Evolutionary conservation across 2,329 filamentous ascomycete genomes (phyloP), one percentile per base, ranked within the genome.

Genomic region (Neurospora sp.): DNA sequence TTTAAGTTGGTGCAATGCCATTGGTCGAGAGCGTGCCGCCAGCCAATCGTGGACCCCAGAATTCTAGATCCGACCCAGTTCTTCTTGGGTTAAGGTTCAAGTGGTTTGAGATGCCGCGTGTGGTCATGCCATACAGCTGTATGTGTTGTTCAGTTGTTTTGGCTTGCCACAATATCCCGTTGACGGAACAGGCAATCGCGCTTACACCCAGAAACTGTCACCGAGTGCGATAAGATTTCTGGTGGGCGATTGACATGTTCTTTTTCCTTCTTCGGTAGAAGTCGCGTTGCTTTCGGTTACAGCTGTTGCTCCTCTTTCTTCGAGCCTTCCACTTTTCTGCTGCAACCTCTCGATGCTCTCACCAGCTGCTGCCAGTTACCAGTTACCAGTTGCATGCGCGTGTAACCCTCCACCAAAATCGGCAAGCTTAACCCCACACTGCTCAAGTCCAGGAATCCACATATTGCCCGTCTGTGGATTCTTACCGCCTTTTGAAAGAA

Each of bases 401-500:
- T 62, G 52, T 36, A 62, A 57, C 46, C 46, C 23, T 57, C 46
- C 23, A 28, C 12, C 46, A 62, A 15, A 57, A 33, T 57, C 52
- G 52, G 6, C 12, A 62, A 62, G 52, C 15, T 36, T 62, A 28
- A 62, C 52, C 52, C 52, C 52, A 62, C 52, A 62, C 23, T 62
- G 15, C 12, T 36, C 15, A 36, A 17, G 52, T 36, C 4, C 28
- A 62, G 23, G 6, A 62, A 36, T 62, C 52, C 28, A 62, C 52
- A 62, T 33, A 62, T 62, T 62, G 52, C 52, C 52, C 6, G 28
- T 62, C 8, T 36, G 70, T 73, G 73, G 72, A 71, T 69, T 67
- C 71, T 72, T 74, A 74, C 74, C 74, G 74, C 73, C 69, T 73
- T 72, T 75, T 72, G 66, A 70, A 43, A 70, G 66, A 36, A 62